Base-by-base conservation (phyloP, 2,329 filamentous ascomycete species). In the Diplocarpon rosae region DNA sequence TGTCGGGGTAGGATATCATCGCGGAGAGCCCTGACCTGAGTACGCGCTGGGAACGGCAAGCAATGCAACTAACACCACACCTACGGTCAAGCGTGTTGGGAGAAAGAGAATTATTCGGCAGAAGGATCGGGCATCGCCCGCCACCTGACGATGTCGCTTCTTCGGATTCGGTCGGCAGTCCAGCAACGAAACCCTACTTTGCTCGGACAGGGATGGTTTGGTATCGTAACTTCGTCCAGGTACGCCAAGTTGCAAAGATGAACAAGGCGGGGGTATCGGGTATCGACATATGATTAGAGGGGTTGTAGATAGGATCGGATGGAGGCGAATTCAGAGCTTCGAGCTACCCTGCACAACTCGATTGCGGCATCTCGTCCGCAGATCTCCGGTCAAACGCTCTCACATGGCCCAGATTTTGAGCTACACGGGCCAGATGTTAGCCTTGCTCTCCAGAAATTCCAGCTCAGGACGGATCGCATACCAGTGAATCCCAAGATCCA, bases 401-500 rank as follows among this genome's bases (percentile, higher is more conserved):
- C 54, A 59, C 56, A 62, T 82, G 52, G 85, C 85, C 85, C 85
- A 90, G 65, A 90, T 80, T 76, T 88, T 89, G 66, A 90, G 81
- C 85, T 89, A 52, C 49, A 61, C 44, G 14, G 52, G 33, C 39
- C 37, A 39, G 42, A 45, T 48, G 61, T 69, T 60, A 67, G 62
- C 53, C 15, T 15, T 16, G 27, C 27, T 8, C 37, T 30, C 35
- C 34, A 35, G 10, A 15, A 45, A 34, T 13, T 5, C 20, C 34
- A 36, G n/a, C n/a, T n/a, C n/a, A 30, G 76, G 14, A 17, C 17
- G 13, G 7, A 29, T 28, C 37, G 15, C 87, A 71, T 77, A 96
- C 92, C 74, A 95, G 76, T 61, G 92, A 95, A 71, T 98, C 92
- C 92, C 92, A 98, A 57, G 92, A 98, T 66, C 92, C 92, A 62